Evolutionary conservation across 495 filamentous ascomycete genomes (phyloP).

Genomic region (Ramalina intermedia): DNA sequence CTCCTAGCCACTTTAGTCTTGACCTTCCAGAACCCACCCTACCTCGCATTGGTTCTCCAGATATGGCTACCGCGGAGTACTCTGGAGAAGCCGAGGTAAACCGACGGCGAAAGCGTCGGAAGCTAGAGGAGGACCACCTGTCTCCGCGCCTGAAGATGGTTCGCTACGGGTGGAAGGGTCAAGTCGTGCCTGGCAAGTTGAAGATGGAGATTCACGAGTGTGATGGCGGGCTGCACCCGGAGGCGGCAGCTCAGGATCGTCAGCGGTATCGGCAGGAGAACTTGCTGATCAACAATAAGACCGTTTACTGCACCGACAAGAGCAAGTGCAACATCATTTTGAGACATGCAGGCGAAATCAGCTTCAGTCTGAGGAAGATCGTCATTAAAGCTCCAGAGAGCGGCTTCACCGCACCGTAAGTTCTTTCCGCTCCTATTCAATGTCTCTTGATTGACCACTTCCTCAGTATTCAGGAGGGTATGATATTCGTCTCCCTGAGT

Average conservation of each 20-base stretch:
- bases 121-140: constrained; percentile 49
- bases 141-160: constrained; percentile 41
- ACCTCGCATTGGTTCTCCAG: constrained; percentile 24
- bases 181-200: constrained; percentile 64
- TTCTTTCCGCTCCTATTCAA: neutral
- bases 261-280: constrained; percentile 57
- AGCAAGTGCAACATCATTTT: constrained; percentile 74
- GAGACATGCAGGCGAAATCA: constrained; percentile 58
- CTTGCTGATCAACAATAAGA: constrained; percentile 63
- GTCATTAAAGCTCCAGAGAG: constrained; percentile 74
- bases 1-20: neutral
- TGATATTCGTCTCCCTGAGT: constrained; percentile 84
- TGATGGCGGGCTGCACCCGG: constrained; percentile 66
- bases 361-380: constrained; percentile 69
- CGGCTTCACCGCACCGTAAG: constrained; percentile 78
- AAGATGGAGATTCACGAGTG: constrained; percentile 79
- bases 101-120: constrained; percentile 55
- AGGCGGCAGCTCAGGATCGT: constrained; percentile 32
- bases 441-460: neutral
- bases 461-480: constrained; percentile 71
- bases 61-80: constrained; percentile 25
- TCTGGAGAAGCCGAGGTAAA: constrained; percentile 23
- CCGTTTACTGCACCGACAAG: constrained; percentile 79
- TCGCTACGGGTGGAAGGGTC: constrained; percentile 68
- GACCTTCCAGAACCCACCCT: constrained; percentile 30